Evolutionary conservation across 2,329 filamentous ascomycete genomes (phyloP).

Genomic region (Biscogniauxia mediterranea): DNA sequence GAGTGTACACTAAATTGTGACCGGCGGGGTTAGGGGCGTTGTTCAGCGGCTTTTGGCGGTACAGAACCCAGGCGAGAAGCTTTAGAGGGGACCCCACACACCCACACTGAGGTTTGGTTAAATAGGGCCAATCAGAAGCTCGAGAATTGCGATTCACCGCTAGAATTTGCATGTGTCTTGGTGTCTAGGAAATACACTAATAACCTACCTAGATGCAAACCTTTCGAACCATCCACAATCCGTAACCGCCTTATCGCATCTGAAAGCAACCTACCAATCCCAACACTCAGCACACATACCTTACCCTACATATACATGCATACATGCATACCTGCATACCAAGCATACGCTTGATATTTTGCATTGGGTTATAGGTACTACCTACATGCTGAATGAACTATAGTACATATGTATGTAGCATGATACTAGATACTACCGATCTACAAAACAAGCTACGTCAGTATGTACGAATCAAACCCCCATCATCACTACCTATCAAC

Average conservation of each 20-base stretch:
- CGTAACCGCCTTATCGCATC: not conserved
- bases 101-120: slow-evolving; percentile 10
- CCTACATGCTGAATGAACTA: no score
- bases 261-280: not conserved
- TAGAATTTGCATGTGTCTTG: slow-evolving; percentile 1
- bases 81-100: not conserved
- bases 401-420: not conserved
- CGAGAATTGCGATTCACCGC: slow-evolving; percentile 13
- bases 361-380: no score
- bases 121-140: slow-evolving; percentile 5
- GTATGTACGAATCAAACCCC: no score
- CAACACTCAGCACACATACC: not conserved
- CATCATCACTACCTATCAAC: no score
- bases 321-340: no score
- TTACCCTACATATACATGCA: not conserved
- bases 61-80: not conserved
- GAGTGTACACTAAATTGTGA: no score
- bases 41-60: not conserved
- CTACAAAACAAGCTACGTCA: no score
- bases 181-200: no score
- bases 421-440: not conserved
- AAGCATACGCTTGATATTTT: no score
- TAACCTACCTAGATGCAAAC: not conserved
- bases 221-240: not conserved
- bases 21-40: not conserved